Evolutionary conservation across 495 filamentous ascomycete genomes (phyloP).

Genomic region (Stereocaulon alpinum): DNA sequence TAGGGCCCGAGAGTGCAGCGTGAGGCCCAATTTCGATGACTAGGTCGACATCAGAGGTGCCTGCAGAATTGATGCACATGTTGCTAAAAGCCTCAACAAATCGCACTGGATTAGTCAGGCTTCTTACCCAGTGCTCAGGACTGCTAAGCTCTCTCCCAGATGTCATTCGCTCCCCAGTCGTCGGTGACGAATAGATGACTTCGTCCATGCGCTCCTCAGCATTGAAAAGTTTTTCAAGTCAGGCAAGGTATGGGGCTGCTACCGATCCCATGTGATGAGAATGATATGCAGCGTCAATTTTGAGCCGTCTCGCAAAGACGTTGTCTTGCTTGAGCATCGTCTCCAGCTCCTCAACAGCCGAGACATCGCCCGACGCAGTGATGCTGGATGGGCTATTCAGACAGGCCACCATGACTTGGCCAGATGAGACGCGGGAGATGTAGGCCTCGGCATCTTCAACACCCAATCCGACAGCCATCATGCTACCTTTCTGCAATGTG

Average conservation of each 20-base stretch:
- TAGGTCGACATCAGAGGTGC: constrained; percentile 22
- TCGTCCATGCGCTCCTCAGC: too few relatives aligned
- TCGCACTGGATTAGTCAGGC: constrained; percentile 5
- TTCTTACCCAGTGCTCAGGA: too few relatives aligned
- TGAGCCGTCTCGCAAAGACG: constrained; percentile 9
- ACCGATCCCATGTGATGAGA: constrained; percentile 37
- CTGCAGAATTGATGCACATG: too few relatives aligned
- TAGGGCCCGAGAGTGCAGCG: constrained; percentile 41
- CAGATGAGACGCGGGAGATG: constrained; percentile 13
- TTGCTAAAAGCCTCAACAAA: constrained; percentile 5
- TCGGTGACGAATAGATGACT: too few relatives aligned
- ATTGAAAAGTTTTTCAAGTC: neutral
- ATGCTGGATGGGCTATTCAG: constrained; percentile 28
- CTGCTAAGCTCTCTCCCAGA: too few relatives aligned
- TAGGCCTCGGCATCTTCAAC: constrained; percentile 21
- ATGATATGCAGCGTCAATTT: constrained; percentile 30
- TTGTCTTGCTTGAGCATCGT: neutral
- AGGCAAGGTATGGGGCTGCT: too few relatives aligned
- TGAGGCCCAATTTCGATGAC: constrained; percentile 45
- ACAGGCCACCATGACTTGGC: constrained; percentile 23
- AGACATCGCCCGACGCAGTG: constrained; percentile 26
- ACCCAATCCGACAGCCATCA: constrained; percentile 28
- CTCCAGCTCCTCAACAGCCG: constrained; percentile 15
- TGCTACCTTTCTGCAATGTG: constrained; percentile 30
- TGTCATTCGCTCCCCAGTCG: too few relatives aligned